phyloP scores from a whole-genome alignment of 106 monocot species.

The Ottelia alismoides region DNA sequence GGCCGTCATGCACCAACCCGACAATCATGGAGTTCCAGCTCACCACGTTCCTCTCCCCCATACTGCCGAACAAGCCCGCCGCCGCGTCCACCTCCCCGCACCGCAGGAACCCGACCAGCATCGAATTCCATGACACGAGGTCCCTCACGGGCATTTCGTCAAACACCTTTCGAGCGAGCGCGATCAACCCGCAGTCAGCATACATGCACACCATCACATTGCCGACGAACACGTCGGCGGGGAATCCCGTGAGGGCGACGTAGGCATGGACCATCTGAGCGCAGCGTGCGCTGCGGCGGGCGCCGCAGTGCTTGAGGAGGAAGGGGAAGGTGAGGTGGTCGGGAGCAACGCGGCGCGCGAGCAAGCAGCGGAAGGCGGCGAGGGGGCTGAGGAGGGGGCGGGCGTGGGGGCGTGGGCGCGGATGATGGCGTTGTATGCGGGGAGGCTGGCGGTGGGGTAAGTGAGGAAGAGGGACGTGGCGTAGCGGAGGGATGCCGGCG shows the following conservation, averaged over 20 bases:
- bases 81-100: conserved; percentile 32
- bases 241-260: conserved; percentile 18
- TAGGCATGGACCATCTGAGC: conserved; percentile 31
- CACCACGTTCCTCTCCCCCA: conserved; percentile 26
- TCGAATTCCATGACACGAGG: conserved; percentile 34
- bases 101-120: conserved; percentile 32
- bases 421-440: conserved; percentile 32
- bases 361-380: conserved; percentile 24
- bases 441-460: conserved; percentile 15
- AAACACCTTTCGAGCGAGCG: conserved; percentile 13
- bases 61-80: conserved; percentile 13
- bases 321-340: conserved; percentile 54
- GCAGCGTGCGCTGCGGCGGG: neutral
- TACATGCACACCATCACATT: conserved; percentile 30
- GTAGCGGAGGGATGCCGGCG: conserved; percentile 5
- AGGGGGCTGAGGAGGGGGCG: conserved; percentile 8
- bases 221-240: conserved; percentile 14
- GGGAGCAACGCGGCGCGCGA: conserved; percentile 16
- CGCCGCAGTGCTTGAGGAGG: conserved; percentile 28
- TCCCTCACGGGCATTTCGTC: conserved; percentile 25
- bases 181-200: conserved; percentile 7
- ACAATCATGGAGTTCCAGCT: conserved; percentile 43
- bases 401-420: conserved; percentile 11
- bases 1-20: conserved; percentile 26
- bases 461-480: conserved; percentile 19